These are phyloP conservation scores for Thymus quinquecostatus DNA, from an alignment of 257 asterid species.

Conservation along the genomic window DNA sequence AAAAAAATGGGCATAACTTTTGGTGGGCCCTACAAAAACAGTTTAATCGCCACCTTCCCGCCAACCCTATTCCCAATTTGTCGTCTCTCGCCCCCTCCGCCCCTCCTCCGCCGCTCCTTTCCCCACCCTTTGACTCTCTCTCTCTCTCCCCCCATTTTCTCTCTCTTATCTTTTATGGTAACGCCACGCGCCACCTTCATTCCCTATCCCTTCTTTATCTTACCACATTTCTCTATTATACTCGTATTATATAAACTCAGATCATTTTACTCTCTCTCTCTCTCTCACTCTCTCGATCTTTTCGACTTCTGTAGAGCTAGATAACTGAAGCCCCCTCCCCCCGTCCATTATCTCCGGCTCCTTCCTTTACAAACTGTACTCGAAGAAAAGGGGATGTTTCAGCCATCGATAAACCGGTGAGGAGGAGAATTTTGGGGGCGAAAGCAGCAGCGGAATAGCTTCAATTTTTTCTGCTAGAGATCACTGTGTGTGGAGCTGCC, in stretches of 20 bases:
- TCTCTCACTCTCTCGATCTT: slow-evolving; percentile 32
- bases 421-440: not conserved
- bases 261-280: slow-evolving; percentile 22
- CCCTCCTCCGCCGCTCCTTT: slow-evolving; percentile 34
- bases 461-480: too few relatives aligned
- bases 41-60: slow-evolving; percentile 38
- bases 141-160: not conserved
- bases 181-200: slow-evolving; percentile 36
- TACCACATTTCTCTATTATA: slow-evolving; percentile 9
- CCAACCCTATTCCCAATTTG: slow-evolving; percentile 34
- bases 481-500: slow-evolving; percentile 17
- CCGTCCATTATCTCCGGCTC: slow-evolving; percentile 12
- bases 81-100: slow-evolving; percentile 45
- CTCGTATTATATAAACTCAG: slow-evolving; percentile 3
- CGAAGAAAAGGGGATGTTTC: not conserved
- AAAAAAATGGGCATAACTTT: slow-evolving; percentile 25
- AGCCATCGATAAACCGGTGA: not conserved
- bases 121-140: slow-evolving; percentile 33
- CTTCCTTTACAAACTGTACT: not conserved
- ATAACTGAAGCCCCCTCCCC: slow-evolving; percentile 32
- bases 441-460: not conserved
- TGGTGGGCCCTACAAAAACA: slow-evolving; percentile 33
- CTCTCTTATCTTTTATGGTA: slow-evolving; percentile 30
- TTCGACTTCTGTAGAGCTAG: slow-evolving; percentile 29
- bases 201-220: slow-evolving; percentile 20